Percentiles rank a stretch among this genome's conserved stretches.
Evolutionary conservation across 225 moss, liverwort and hornwort species (phyloP).

Genomic region (Neckera pumila): DNA sequence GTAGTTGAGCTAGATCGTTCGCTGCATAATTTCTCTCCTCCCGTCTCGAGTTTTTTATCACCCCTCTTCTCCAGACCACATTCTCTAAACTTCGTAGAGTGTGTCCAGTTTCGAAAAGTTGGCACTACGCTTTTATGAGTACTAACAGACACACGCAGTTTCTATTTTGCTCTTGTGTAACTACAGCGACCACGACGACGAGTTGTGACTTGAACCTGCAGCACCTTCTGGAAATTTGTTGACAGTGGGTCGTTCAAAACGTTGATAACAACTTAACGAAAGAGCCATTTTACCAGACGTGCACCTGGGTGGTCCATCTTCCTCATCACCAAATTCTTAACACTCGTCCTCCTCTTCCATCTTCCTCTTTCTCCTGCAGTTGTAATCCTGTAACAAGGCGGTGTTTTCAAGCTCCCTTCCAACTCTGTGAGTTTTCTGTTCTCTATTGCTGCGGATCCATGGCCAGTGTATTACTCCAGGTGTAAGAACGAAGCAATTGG

Average conservation of each 20-base stretch:
- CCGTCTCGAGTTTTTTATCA: background rate
- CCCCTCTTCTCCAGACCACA: background rate
- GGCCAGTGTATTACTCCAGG: background rate
- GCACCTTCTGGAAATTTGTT: background rate
- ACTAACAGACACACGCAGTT: background rate
- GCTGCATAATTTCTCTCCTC: background rate
- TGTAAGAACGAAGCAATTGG: background rate
- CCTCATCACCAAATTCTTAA: background rate
- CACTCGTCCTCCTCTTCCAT: background rate
- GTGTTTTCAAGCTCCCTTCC: background rate
- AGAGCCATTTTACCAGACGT: background rate
- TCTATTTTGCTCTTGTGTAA: background rate
- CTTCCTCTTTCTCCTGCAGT: background rate
- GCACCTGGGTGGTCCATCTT: background rate
- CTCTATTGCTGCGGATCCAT: background rate
- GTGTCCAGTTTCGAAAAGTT: background rate
- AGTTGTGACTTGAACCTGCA: background rate
- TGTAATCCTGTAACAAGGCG: background rate
- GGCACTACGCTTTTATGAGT: background rate
- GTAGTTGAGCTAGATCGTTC: background rate
- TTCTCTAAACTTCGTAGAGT: constrained; percentile 9
- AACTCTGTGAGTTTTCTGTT: background rate
- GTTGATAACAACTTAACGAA: background rate
- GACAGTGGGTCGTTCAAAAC: background rate
- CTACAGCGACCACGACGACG: background rate